phyloP scores from a whole-genome alignment of 495 filamentous ascomycete species.

The Neurospora sp. region DNA sequence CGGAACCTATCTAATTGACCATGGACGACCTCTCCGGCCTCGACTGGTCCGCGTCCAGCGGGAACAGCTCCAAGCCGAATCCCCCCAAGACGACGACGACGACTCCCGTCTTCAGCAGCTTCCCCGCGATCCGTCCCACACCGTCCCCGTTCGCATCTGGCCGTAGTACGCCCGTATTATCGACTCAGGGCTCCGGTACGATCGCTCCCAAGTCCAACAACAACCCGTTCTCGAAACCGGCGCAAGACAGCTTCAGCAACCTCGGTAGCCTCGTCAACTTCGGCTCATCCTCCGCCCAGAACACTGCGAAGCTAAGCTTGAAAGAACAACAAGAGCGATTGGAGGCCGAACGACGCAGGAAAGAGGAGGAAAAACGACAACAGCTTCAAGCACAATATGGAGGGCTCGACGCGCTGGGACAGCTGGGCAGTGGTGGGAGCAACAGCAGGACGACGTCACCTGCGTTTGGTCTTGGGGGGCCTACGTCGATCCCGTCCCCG shows the following conservation, averaged over 20 bases:
- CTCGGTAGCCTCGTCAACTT: constrained; percentile 78
- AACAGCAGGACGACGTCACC: background rate
- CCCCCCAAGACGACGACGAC: constrained; percentile 33
- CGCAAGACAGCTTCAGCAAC: constrained; percentile 80
- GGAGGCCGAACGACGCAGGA: constrained; percentile 63
- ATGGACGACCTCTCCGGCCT: constrained; percentile 49
- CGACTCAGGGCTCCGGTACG: constrained; percentile 42
- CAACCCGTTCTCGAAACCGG: constrained; percentile 47
- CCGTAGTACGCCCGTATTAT: constrained; percentile 53
- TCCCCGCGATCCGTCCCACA: constrained; percentile 50
- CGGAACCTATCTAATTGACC: constrained; percentile 1
- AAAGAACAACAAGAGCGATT: constrained; percentile 77
- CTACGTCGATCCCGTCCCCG: constrained; percentile 14
- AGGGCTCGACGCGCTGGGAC: constrained; percentile 13
- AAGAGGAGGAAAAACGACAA: constrained; percentile 61
- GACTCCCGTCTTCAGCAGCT: constrained; percentile 39
- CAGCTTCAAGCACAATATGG: constrained; percentile 68
- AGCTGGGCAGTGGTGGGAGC: background rate
- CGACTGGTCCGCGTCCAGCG: constrained; percentile 38
- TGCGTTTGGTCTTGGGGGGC: constrained; percentile 10
- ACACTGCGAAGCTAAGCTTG: constrained; percentile 62
- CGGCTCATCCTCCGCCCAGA: constrained; percentile 44
- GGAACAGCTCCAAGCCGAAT: constrained; percentile 25
- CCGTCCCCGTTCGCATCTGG: constrained; percentile 52
- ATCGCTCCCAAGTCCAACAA: constrained; percentile 33